Base-by-base conservation (phyloP, 2,329 filamentous ascomycete genomes). In the Onygenales sp. region DNA sequence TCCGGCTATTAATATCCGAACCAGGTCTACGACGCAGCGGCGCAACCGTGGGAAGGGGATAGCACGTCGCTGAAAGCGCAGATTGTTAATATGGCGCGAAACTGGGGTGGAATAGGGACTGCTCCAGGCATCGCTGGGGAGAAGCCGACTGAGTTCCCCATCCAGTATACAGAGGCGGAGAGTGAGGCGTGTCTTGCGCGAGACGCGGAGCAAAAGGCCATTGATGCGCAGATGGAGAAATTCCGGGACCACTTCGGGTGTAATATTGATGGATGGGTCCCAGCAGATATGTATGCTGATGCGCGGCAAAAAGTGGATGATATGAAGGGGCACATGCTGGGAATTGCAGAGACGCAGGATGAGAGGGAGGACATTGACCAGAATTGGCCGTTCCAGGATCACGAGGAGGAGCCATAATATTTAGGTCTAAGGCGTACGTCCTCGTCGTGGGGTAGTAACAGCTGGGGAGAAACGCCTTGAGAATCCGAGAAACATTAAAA, bases 31-130 rank as follows among this genome's bases (percentile, higher is more conserved):
- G 35, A 50, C 14, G 45, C 48, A 10, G 57, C 57, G 3, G 43
- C 50, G n/a, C 13, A 27, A 7, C 55, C 57, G 4, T 60, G 58
- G 57, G 55, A 60, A 43, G 57, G 58, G 2, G 47, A 58, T 32
- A 55, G 33, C 17, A 50, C 55, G 6, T 33, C 50, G n/a, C 42
- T 60, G 38, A 57, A 53, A 42, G 46, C 50, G 11, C 49, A 57
- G 31, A 41, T 59, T 7, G 55, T 60, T 7, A 39, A 54, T n/a
- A 11, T 48, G 7, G 47, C 51, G 4, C 5, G 33, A 36, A 44
- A 44, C 44, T 57, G 50, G 55, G 11, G n/a, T 10, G 31, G 32
- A 5, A 35, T 56, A 31, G 10, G 42, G 8, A 39, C 10, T 6
- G 8, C 46, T 11, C 10, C 46, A 38, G n/a, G 11, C 11, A 43